A percentile compares a stretch with the other conserved stretches of the same genome.
phyloP scores from a whole-genome alignment of 2,329 filamentous ascomycete genomes.

The Thermochaetoides dissita region DNA sequence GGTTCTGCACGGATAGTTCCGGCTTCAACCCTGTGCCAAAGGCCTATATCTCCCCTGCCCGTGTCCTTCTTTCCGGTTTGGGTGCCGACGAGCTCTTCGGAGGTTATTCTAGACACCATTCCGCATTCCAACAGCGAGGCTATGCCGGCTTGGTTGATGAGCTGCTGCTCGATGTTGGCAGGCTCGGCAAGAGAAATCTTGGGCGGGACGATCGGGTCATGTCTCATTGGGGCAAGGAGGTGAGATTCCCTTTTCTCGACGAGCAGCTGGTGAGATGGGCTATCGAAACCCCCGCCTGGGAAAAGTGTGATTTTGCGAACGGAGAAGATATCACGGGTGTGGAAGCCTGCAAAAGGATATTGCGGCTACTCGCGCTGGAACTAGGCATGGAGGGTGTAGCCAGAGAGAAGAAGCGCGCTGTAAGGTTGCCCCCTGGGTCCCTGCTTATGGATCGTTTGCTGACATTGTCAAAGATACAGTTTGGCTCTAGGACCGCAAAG shows the following conservation, averaged over 20 bases:
- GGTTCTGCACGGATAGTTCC: constrained; percentile 25
- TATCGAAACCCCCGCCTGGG: constrained; percentile 57
- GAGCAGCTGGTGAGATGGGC: constrained; percentile 76
- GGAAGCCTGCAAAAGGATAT: constrained; percentile 67
- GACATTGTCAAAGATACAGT: constrained; percentile 49
- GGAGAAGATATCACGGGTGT: constrained; percentile 25
- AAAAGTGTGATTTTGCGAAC: constrained; percentile 78
- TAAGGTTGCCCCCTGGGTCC: constrained; percentile 27
- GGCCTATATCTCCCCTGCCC: constrained; percentile 54
- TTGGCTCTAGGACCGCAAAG: constrained; percentile 69
- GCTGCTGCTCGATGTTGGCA: constrained; percentile 67
- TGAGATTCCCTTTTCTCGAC: constrained; percentile 80
- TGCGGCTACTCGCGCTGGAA: constrained; percentile 62
- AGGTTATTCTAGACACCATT: constrained; percentile 73
- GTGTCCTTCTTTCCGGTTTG: constrained; percentile 79
- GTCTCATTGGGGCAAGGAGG: constrained; percentile 77
- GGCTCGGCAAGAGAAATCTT: constrained; percentile 85
- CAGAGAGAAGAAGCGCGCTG: constrained; percentile 82
- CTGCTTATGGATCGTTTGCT: background rate
- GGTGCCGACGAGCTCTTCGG: constrained; percentile 95
- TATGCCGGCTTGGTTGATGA: constrained; percentile 65
- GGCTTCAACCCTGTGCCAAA: constrained; percentile 4
- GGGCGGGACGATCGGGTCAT: constrained; percentile 88
- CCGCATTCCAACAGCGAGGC: constrained; percentile 56
- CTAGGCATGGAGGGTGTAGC: constrained; percentile 61